Percentiles rank a stretch among this genome's conserved stretches.
phyloP scores from a whole-genome alignment of 192 early-diverging fungal species.

The Spizellomyces punctatus region DNA sequence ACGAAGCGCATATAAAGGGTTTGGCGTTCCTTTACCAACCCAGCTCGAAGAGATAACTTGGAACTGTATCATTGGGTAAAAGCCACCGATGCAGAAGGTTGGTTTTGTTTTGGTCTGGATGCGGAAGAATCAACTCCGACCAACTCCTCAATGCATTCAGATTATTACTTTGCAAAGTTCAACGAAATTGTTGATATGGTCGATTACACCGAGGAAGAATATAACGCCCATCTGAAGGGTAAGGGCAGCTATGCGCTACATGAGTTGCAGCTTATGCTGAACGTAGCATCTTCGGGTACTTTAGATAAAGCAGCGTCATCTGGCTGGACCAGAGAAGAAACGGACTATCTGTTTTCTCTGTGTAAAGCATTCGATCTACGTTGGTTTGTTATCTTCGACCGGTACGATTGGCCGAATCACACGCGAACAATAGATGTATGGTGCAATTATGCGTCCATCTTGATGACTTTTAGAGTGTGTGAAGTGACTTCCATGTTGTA shows the following conservation, averaged over 20 bases:
- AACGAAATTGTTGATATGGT: conserved; percentile 71
- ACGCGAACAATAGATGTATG: conserved; percentile 45
- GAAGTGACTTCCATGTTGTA: neutral
- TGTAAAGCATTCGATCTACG: conserved; percentile 77
- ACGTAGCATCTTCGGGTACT: too few species aligned
- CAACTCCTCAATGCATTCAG: conserved; percentile 38
- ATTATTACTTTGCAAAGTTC: conserved; percentile 77
- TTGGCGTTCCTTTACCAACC: conserved; percentile 71
- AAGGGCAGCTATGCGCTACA: too few species aligned
- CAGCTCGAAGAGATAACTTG: conserved; percentile 75
- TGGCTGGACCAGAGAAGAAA: conserved; percentile 81
- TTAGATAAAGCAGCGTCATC: too few species aligned
- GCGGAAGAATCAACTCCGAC: neutral
- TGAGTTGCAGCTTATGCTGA: too few species aligned
- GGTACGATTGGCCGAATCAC: conserved; percentile 64
- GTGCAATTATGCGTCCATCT: neutral
- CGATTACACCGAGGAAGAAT: conserved; percentile 83
- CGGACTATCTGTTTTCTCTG: conserved; percentile 77
- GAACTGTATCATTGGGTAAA: conserved; percentile 80
- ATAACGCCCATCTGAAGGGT: conserved; percentile 42
- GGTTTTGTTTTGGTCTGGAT: neutral
- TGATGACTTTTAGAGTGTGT: too few species aligned
- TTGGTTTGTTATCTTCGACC: conserved; percentile 83
- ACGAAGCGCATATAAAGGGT: conserved; percentile 47
- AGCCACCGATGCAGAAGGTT: conserved; percentile 59